phyloP scores from a whole-genome alignment of 2,329 filamentous ascomycete species.

The Zopfia rhizophila region DNA sequence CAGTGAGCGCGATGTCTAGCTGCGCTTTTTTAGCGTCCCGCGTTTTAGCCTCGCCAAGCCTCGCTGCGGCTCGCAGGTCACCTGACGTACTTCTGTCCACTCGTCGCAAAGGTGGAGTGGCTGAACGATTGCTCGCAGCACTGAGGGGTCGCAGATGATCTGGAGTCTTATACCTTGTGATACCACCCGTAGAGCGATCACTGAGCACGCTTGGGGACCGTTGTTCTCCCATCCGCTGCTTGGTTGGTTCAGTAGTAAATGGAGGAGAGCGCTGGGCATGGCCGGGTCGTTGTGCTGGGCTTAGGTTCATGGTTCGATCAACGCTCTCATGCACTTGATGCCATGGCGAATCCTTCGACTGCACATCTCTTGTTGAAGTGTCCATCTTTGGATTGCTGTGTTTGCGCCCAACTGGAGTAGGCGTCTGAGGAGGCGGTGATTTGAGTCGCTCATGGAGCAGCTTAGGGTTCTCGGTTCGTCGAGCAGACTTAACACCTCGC shows the following conservation, averaged over 20 bases:
- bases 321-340: conserved; percentile 60
- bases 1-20: conserved; percentile 43
- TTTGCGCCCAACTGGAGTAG: conserved; percentile 39
- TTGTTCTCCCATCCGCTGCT: conserved; percentile 47
- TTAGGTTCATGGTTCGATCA: conserved; percentile 53
- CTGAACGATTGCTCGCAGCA: conserved; percentile 64
- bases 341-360: conserved; percentile 41
- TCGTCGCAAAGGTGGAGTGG: conserved; percentile 77
- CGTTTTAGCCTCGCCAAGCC: conserved; percentile 63
- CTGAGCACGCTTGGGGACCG: conserved; percentile 56
- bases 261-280: conserved; percentile 49
- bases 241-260: conserved; percentile 39
- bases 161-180: conserved; percentile 52
- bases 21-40: conserved; percentile 43
- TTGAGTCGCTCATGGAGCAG: conserved; percentile 49
- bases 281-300: conserved; percentile 45
- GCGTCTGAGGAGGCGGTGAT: conserved; percentile 43
- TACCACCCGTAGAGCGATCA: conserved; percentile 55
- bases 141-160: conserved; percentile 70
- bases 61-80: conserved; percentile 77
- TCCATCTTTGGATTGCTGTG: conserved; percentile 40
- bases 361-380: conserved; percentile 24
- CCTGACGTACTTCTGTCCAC: conserved; percentile 75
- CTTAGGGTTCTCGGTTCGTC: conserved; percentile 40
- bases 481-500: conserved; percentile 53